A percentile compares a stretch with the other conserved stretches of the same genome.
Evolutionary conservation across 2,329 filamentous ascomycete genomes (phyloP).

Genomic region (Penicillium sp.): DNA sequence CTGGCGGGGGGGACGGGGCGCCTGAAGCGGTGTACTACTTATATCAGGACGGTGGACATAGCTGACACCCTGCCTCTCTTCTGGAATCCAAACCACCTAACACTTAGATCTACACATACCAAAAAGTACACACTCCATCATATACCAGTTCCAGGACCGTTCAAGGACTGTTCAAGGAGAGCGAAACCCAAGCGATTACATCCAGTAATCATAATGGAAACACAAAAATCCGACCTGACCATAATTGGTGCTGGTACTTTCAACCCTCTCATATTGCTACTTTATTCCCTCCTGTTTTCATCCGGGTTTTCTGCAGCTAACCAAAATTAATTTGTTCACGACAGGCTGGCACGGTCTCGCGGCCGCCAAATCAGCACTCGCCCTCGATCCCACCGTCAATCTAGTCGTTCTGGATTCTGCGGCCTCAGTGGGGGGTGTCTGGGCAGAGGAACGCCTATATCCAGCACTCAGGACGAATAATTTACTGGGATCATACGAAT

Average conservation of each 20-base stretch:
- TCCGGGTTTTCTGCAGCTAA: not conserved
- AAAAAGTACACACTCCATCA: not conserved
- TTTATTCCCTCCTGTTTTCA: not conserved
- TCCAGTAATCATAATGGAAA: conserved; percentile 1
- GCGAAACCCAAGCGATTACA: not conserved
- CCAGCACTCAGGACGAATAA: conserved; percentile 70
- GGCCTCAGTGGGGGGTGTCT: conserved; percentile 62
- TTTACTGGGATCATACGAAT: conserved; percentile 67
- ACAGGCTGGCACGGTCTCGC: conserved; percentile 55
- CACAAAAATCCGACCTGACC: not conserved
- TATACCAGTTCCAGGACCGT: not conserved
- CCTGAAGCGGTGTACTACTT: conserved; percentile 1
- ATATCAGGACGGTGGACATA: not conserved
- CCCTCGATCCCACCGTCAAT: conserved; percentile 55
- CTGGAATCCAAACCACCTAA: not conserved
- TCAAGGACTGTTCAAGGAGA: not conserved
- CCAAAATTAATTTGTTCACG: not conserved
- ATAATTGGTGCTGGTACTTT: conserved; percentile 4
- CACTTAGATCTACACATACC: not conserved
- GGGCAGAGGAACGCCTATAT: conserved; percentile 63
- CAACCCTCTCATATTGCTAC: not conserved
- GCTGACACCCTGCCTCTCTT: conserved; percentile 1
- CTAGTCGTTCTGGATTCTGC: conserved; percentile 59
- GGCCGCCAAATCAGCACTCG: conserved; percentile 59
- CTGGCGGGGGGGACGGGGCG: not conserved